Evolutionary conservation across 495 filamentous ascomycete genomes (phyloP), one percentile per base, ranked within the genome.

Genomic region (Trichoderma gamsii): DNA sequence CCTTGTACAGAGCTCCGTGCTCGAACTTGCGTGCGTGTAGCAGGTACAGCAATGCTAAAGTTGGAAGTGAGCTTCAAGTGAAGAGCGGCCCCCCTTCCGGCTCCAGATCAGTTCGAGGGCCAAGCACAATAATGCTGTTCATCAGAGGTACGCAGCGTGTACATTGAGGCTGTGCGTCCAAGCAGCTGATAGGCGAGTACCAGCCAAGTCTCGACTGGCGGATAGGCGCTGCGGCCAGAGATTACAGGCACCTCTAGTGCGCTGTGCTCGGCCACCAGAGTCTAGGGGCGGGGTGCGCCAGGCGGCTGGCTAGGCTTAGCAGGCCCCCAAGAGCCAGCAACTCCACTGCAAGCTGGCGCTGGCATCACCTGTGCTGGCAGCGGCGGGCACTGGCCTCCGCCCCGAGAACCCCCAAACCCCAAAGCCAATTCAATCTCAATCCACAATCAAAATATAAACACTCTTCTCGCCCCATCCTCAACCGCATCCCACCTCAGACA

Each of bases 371-470:
- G 35, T 38, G 35, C 35, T 38, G 35, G 35, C 35, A 18, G 56
- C 56, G 41, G 64, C 21, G 64, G 64, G 64, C 64, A 64, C 43
- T 46, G 12, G 43, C 43, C 43, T 46, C 64, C 64, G 35, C 64
- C 38, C 41, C 64, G 23, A 27, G 41, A 43, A 23, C 43, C 65
- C 65, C 65, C 65, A 49, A 66, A 66, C 41, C 27, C 65, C 44
- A 66, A 51, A 46, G 23, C 65, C 65, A 49, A 66, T 32, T 46
- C 41, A 51, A 61, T 61, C 56, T 61, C 56, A 41, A 65, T 46
- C 64, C 64, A 41, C 41, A 32, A 49, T 46, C 65, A 66, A 66
- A 66, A 66, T 66, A 66, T 66, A 66, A 66, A 66, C 65, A 66
- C 65, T 46, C 43, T 66, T 65, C 38, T 61, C 56, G 56, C 56